These are phyloP conservation scores for Vitis hybrid DNA, from an alignment of 177 flowering plant species.

Conservation along the genomic window DNA sequence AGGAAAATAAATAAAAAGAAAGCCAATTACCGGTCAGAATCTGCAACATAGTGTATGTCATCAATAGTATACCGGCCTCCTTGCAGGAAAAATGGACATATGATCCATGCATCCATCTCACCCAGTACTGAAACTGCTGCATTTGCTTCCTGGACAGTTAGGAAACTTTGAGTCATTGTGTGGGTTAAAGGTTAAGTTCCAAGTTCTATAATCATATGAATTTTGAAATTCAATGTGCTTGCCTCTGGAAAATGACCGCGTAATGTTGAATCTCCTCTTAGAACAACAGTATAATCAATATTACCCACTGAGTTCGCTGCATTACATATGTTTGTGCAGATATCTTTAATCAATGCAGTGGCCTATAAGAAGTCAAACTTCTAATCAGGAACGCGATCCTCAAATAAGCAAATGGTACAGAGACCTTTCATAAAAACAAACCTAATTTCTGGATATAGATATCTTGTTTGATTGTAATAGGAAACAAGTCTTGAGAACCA, in stretches of 20 bases:
- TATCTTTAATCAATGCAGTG: slow-evolving; percentile 59
- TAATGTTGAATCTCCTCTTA: slow-evolving; percentile 97
- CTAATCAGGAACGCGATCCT: slow-evolving; percentile 5
- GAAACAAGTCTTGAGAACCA: neutral
- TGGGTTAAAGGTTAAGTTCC: neutral
- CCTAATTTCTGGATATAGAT: neutral
- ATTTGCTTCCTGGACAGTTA: slow-evolving; percentile 75
- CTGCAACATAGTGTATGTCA: slow-evolving; percentile 95
- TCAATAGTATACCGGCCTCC: slow-evolving; percentile 96
- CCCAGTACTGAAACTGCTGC: slow-evolving; percentile 93
- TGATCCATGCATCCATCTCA: slow-evolving; percentile 96
- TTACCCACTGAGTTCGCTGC: slow-evolving; percentile 66
- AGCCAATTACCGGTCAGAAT: slow-evolving; percentile 61
- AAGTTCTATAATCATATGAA: neutral
- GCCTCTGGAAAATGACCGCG: slow-evolving; percentile 99
- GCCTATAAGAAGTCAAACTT: slow-evolving; percentile 55
- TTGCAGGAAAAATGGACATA: slow-evolving; percentile 97
- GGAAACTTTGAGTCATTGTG: slow-evolving; percentile 9
- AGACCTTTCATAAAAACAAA: slow-evolving; percentile 2
- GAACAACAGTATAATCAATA: slow-evolving; percentile 74
- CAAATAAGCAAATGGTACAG: slow-evolving; percentile 4
- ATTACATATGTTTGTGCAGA: slow-evolving; percentile 62
- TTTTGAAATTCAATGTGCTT: slow-evolving; percentile 25
- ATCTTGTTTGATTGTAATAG: neutral
- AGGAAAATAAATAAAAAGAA: neutral